Conservation (phyloP, 345 rosid species). For the Lepidium sativum region DNA sequence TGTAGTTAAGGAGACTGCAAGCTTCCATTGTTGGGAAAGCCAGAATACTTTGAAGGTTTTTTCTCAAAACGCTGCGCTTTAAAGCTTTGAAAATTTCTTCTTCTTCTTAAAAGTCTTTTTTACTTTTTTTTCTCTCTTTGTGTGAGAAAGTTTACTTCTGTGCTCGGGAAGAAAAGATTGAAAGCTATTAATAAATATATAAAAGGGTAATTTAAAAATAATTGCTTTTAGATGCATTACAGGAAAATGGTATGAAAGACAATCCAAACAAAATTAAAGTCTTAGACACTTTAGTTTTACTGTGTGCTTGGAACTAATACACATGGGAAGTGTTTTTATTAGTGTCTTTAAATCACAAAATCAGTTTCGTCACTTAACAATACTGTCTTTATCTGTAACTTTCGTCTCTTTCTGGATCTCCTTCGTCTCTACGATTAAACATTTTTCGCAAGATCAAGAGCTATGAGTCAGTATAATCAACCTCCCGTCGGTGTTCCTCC, state of each 20-base stretch:
- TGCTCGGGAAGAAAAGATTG: slow-evolving; percentile 15
- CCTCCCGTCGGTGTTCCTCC: slow-evolving; percentile 94
- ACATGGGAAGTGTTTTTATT: too few species aligned
- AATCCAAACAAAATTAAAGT: too few species aligned
- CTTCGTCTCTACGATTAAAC: background rate
- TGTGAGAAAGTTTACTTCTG: background rate
- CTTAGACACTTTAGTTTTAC: too few species aligned
- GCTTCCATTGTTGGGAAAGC: slow-evolving; percentile 97
- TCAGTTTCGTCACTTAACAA: too few species aligned
- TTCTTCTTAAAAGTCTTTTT: background rate
- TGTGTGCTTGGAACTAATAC: too few species aligned
- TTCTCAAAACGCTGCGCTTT: slow-evolving; percentile 22
- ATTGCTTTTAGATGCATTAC: background rate
- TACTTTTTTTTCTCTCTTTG: background rate
- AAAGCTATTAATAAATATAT: background rate
- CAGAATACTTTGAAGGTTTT: slow-evolving; percentile 33
- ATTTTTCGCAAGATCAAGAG: slow-evolving; percentile 4
- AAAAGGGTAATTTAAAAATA: background rate
- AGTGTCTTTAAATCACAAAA: too few species aligned
- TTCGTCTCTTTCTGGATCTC: slow-evolving; percentile 6
- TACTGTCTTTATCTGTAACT: background rate
- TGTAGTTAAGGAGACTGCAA: slow-evolving; percentile 90
- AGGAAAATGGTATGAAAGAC: background rate
- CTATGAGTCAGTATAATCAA: slow-evolving; percentile 82
- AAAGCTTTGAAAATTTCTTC: background rate